These are phyloP conservation scores for Pseudocercospora musae DNA, from an alignment of 2,329 filamentous ascomycete species.

Conservation along the genomic window DNA sequence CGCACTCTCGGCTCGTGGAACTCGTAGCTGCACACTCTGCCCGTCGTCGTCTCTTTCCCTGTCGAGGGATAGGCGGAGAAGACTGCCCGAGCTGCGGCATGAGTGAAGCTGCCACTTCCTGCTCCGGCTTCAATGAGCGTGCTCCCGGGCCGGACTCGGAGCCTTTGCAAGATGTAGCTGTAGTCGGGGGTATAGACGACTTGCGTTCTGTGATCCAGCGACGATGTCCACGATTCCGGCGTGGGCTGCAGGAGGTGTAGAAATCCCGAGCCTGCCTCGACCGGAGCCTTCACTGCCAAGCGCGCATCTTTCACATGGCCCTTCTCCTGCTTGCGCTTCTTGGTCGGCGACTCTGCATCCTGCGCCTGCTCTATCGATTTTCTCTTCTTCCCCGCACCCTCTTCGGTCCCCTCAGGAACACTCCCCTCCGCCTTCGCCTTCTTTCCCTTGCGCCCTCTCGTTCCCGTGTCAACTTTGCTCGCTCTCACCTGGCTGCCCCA, in stretches of 20 bases:
- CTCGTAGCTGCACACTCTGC: slow-evolving; percentile 78
- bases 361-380: slow-evolving; percentile 41
- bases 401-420: neutral
- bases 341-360: slow-evolving; percentile 23
- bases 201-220: slow-evolving; percentile 76
- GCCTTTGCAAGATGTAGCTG: slow-evolving; percentile 75
- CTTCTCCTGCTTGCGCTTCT: slow-evolving; percentile 33
- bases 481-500: slow-evolving; percentile 93
- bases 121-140: slow-evolving; percentile 76
- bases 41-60: slow-evolving; percentile 38
- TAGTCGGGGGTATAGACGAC: slow-evolving; percentile 86
- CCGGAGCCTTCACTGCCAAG: slow-evolving; percentile 45
- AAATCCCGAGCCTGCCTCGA: slow-evolving; percentile 64
- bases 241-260: slow-evolving; percentile 75
- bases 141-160: slow-evolving; percentile 69
- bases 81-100: slow-evolving; percentile 71
- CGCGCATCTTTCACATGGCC: neutral
- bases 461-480: slow-evolving; percentile 85
- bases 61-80: slow-evolving; percentile 65
- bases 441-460: slow-evolving; percentile 65
- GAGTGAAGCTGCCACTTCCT: slow-evolving; percentile 80
- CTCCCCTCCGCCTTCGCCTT: slow-evolving; percentile 52
- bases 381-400: slow-evolving; percentile 36
- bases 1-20: slow-evolving; percentile 70
- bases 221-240: slow-evolving; percentile 77